Percentiles rank a stretch among this genome's conserved stretches.
These are phyloP conservation scores for Sarocladiaceae sp. DNA, from an alignment of 2,329 filamentous ascomycete genomes.

Conservation along the genomic window DNA sequence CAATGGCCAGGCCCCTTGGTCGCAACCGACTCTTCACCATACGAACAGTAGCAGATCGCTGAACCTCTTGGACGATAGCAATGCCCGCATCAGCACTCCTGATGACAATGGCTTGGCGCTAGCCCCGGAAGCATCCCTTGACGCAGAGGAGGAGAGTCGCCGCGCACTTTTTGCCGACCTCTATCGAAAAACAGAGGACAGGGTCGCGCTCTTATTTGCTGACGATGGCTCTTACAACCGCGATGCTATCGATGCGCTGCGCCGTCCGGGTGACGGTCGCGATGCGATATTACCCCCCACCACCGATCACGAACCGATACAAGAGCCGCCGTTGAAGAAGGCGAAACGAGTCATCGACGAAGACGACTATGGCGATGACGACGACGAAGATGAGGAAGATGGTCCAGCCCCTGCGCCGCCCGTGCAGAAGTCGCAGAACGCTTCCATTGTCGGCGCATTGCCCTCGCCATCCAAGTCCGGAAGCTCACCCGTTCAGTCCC, in stretches of 20 bases:
- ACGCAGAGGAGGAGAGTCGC: slow-evolving; percentile 65
- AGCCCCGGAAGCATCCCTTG: slow-evolving; percentile 58
- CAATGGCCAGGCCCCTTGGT: slow-evolving; percentile 64
- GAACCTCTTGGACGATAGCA: slow-evolving; percentile 58
- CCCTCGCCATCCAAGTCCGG: slow-evolving; percentile 68
- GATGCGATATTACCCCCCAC: slow-evolving; percentile 44
- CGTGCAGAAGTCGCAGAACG: slow-evolving; percentile 48
- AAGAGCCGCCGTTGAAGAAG: slow-evolving; percentile 66
- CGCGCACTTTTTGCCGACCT: slow-evolving; percentile 72
- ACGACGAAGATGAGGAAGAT: slow-evolving; percentile 69
- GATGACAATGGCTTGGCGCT: slow-evolving; percentile 43
- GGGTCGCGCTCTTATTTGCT: slow-evolving; percentile 71
- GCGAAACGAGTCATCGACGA: slow-evolving; percentile 75
- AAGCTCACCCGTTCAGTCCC: slow-evolving; percentile 61
- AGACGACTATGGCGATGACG: slow-evolving; percentile 82
- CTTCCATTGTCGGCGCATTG: slow-evolving; percentile 48
- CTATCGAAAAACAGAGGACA: slow-evolving; percentile 72
- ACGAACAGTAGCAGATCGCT: slow-evolving; percentile 45
- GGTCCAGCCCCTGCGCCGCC: slow-evolving; percentile 47
- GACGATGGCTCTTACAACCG: slow-evolving; percentile 50
- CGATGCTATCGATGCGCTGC: slow-evolving; percentile 49
- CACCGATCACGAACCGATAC: slow-evolving; percentile 54
- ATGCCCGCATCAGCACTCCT: slow-evolving; percentile 43
- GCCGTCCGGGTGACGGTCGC: slow-evolving; percentile 34
- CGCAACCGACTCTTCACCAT: slow-evolving; percentile 49